Percentiles rank a stretch among this genome's conserved stretches.
phyloP scores from a whole-genome alignment of 345 rosid genomes.

The Diplotaxis tenuifolia region DNA sequence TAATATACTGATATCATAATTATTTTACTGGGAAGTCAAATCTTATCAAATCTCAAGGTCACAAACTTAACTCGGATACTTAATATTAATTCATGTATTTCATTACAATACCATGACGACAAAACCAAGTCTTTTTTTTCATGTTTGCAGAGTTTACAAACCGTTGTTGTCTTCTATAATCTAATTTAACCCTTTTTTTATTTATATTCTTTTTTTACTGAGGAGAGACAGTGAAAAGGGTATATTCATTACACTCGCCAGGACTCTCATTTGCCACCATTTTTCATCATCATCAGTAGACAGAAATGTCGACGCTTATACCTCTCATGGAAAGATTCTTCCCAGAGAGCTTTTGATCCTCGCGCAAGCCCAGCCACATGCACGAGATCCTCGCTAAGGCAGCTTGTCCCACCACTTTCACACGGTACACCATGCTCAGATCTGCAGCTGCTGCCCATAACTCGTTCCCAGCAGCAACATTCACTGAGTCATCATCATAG shows the following conservation, averaged over 20 bases:
- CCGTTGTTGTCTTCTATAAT: conserved; percentile 32
- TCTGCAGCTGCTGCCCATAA: conserved; percentile 41
- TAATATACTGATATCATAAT: too few species aligned
- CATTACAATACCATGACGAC: conserved; percentile 34
- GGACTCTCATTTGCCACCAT: conserved; percentile 18
- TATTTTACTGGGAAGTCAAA: too few species aligned
- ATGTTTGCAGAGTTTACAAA: conserved; percentile 27
- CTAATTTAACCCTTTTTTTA: conserved; percentile 21
- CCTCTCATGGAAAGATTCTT: conserved; percentile 51
- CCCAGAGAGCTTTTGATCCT: conserved; percentile 52
- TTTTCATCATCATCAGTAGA: conserved; percentile 49
- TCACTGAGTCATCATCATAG: conserved; percentile 45
- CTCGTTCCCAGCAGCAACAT: conserved; percentile 28
- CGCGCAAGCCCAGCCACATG: conserved; percentile 59
- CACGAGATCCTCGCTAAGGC: conserved; percentile 76
- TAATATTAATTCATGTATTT: conserved; percentile 23
- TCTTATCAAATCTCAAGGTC: neutral
- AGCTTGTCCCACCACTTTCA: conserved; percentile 60
- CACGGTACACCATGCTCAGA: conserved; percentile 61
- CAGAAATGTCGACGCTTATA: conserved; percentile 77
- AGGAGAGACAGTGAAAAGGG: conserved; percentile 24
- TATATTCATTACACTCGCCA: conserved; percentile 29
- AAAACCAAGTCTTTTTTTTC: conserved; percentile 28
- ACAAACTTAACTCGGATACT: neutral
- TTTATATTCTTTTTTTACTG: conserved; percentile 26